Percentiles rank a stretch among this genome's conserved stretches.
These are phyloP conservation scores for Sequoia sempervirens DNA, from an alignment of 75 land plant genomes.

Conservation along the genomic window DNA sequence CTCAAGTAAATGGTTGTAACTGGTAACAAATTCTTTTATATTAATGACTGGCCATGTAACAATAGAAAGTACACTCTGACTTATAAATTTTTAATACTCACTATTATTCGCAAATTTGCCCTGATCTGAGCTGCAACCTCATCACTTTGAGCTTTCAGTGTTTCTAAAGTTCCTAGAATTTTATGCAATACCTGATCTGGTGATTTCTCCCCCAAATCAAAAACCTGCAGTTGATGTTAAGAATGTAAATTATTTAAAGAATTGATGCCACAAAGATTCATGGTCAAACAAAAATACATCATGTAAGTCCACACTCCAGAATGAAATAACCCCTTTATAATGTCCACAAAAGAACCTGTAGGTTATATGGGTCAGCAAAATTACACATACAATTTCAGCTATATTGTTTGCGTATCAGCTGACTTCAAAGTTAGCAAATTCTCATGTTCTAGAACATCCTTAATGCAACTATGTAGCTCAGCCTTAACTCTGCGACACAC, in stretches of 20 bases:
- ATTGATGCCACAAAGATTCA: background rate
- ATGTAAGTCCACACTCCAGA: background rate
- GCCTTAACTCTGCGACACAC: background rate
- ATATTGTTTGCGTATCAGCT: background rate
- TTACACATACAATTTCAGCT: background rate
- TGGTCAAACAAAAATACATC: background rate
- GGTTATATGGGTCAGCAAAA: background rate
- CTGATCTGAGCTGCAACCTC: constrained; percentile 44
- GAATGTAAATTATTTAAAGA: background rate
- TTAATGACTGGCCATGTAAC: background rate
- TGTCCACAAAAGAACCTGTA: background rate
- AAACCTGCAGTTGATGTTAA: constrained; percentile 42
- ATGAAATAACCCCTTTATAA: background rate
- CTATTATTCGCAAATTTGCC: constrained; percentile 63
- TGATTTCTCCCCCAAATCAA: constrained; percentile 69
- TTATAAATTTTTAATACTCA: constrained; percentile 28
- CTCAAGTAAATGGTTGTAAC: background rate
- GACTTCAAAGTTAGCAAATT: background rate
- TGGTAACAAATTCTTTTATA: background rate
- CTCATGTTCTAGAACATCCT: too few relatives aligned
- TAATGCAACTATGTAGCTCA: too few relatives aligned
- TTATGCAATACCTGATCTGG: constrained; percentile 66
- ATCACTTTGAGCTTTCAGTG: constrained; percentile 51
- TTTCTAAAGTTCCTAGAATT: constrained; percentile 59
- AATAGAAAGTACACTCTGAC: background rate